Evolutionary conservation across 2,329 filamentous ascomycete genomes (phyloP), one percentile per base, ranked within the genome.

Genomic region (Ilyonectria sp.): DNA sequence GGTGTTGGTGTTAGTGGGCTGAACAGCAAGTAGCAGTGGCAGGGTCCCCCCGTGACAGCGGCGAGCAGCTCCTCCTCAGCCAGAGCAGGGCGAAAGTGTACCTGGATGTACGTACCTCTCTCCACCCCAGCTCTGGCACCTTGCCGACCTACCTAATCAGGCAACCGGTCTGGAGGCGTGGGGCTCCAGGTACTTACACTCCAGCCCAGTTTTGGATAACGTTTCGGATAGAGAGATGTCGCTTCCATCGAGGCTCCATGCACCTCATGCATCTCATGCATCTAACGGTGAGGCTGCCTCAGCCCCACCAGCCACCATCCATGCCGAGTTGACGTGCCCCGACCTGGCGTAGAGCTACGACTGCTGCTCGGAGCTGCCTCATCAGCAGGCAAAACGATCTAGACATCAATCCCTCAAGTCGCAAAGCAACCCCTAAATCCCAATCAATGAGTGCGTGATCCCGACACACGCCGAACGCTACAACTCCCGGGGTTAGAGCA

Each of bases 1-100:
- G 61, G 62, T 73, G 70, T 65, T 73, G 63, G 69, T 74, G 63
- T 75, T 56, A 61, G 65, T 74, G 71, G 70, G 54, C 61, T 53
- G 19, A 53, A 35, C 50, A 19, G 15, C 4, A 52, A 53, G 23
- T 31, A 19, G 8, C 4, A 52, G 50, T 33, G 47, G 29, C 65
- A 65, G 58, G 67, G 68, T 53, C 63, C 67, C 63, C 52, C 54
- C 58, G 72, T 74, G 67, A 71, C 43, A 31, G 23, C 7, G 17
- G 50, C 63, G 9, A 44, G 50, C 57, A 52, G 13, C 31, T 47
- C 54, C 31, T 26, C 40, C 43, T 40, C 19, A 40, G 53, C n/a
- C 53, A 43, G 50, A 33, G 33, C 37, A 26, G 52, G 23, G 23
- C 29, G 40, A 13, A 26, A 26, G 31, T 55, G 23, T 55, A 49